Evolutionary conservation across 1,284 basidiomycete genomes (phyloP), one percentile per base, ranked within the genome.

Genomic region (Phylloporus sp.): DNA sequence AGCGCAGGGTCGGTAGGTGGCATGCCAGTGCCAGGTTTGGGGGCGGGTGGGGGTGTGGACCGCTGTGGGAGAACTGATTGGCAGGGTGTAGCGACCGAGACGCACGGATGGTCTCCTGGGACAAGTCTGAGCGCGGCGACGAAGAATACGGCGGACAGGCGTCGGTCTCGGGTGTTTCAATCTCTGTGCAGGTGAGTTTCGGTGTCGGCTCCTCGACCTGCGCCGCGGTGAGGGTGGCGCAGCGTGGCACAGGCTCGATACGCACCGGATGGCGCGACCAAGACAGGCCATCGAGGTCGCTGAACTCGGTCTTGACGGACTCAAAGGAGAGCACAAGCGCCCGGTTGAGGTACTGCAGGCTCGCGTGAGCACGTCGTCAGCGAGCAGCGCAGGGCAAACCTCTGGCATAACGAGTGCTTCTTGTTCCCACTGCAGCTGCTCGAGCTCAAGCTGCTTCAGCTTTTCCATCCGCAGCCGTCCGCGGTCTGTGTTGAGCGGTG

Each of bases 391-490:
- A 14, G 25, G 23, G 8, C 72, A 17, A 56, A 87, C 85, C 78
- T 86, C 85, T 47, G 85, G 86, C 80, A 86, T 82, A 69, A 81
- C 80, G 43, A 87, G 75, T 0, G 85, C 86, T 19, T 86, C 84
- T 25, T 80, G 80, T 23, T 87, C 85, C 86, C 66, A 79, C 68
- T 84, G 81, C 67, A 87, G 83, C 53, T 79, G 80, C 68, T 87
- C 85, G 14, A 83, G 80, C 64, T 87, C 84, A 20, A 83, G 74
- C 19, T 73, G 76, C 70, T 63, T 72, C 29, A 80, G 74, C 19
- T 62, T 64, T 39, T 79, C 77, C 78, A 80, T 81, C 17, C 77
- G 78, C 10, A 77, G 45, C 47, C 64, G 77, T 25, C 71, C 68
- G 47, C 79, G 62, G 62, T 78, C 77, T n/a, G 65, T 69, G 47